These are phyloP conservation scores for Macrolepiota dolichaula DNA, from an alignment of 768 basidiomycete species.

Conservation along the genomic window DNA sequence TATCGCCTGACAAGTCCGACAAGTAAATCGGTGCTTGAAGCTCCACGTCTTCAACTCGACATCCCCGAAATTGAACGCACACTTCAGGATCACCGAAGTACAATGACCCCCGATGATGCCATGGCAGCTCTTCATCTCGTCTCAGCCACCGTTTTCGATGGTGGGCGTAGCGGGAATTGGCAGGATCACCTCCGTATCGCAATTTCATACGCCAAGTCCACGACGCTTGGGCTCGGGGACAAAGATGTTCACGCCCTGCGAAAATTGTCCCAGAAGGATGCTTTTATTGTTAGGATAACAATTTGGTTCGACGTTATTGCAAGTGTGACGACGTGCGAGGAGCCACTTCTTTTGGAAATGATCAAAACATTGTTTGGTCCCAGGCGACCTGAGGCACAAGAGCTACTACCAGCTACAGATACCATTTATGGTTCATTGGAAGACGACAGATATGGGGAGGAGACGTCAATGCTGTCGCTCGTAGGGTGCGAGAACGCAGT, in stretches of 20 bases:
- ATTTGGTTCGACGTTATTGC: constrained; percentile 89
- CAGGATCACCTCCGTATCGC: constrained; percentile 61
- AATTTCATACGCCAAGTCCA: constrained; percentile 44
- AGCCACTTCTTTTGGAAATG: constrained; percentile 53
- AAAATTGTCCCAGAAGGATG: constrained; percentile 44
- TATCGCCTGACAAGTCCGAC: no score
- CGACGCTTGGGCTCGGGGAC: constrained; percentile 31
- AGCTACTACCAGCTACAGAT: constrained; percentile 18
- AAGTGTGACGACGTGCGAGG: constrained; percentile 59
- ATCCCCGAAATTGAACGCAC: no score
- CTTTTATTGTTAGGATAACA: constrained; percentile 79
- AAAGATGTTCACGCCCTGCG: constrained; percentile 42
- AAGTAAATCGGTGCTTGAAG: no score
- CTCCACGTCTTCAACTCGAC: no score
- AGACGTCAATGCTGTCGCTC: constrained; percentile 71
- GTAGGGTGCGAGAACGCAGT: constrained; percentile 85
- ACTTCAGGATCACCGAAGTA: no score
- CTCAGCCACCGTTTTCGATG: constrained; percentile 74
- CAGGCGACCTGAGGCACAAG: constrained; percentile 35
- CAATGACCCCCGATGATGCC: constrained; percentile 39
- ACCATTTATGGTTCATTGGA: not conserved
- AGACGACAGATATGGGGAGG: constrained; percentile 3
- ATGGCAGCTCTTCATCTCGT: constrained; percentile 79
- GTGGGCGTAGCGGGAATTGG: constrained; percentile 73
- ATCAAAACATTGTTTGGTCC: constrained; percentile 59